Conservation (phyloP, 1,284 basidiomycete genomes). For the Cryptococcus sp. region DNA sequence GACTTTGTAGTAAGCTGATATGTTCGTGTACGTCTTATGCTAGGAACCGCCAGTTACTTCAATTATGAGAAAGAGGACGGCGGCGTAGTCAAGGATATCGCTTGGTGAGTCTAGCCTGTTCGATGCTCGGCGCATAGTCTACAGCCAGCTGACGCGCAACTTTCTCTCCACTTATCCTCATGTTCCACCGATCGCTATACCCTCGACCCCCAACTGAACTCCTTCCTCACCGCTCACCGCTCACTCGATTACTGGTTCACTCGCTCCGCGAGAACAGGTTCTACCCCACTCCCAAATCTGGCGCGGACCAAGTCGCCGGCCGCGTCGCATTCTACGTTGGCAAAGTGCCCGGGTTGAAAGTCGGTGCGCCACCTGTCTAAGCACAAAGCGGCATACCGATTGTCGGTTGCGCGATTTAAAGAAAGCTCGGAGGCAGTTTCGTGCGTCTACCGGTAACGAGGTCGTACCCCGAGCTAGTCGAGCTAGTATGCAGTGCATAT, state of each 20-base stretch:
- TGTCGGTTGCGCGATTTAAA: too few species aligned
- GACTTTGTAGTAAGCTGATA: too few species aligned
- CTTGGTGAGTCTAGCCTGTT: constrained; percentile 32
- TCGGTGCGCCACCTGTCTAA: constrained; percentile 37
- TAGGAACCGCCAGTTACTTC: constrained; percentile 45
- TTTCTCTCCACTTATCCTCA: neutral
- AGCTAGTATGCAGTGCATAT: too few species aligned
- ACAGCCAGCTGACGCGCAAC: neutral
- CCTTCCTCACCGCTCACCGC: neutral
- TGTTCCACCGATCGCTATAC: neutral
- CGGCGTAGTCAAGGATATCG: constrained; percentile 43
- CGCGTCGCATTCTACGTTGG: constrained; percentile 49
- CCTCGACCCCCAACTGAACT: neutral
- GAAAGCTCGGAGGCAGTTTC: too few species aligned
- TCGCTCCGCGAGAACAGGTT: constrained; percentile 27
- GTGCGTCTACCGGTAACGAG: neutral
- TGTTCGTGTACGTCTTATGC: neutral
- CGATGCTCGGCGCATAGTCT: neutral
- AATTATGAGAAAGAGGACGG: constrained; percentile 43
- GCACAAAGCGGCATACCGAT: too few species aligned
- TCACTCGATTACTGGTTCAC: neutral
- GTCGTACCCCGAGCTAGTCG: too few species aligned
- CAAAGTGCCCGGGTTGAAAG: constrained; percentile 35
- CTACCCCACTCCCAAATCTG: constrained; percentile 43
- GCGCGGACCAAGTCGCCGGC: constrained; percentile 40